Base-by-base conservation (phyloP, 495 filamentous ascomycete species). In the Penicillium robsamsonii region DNA sequence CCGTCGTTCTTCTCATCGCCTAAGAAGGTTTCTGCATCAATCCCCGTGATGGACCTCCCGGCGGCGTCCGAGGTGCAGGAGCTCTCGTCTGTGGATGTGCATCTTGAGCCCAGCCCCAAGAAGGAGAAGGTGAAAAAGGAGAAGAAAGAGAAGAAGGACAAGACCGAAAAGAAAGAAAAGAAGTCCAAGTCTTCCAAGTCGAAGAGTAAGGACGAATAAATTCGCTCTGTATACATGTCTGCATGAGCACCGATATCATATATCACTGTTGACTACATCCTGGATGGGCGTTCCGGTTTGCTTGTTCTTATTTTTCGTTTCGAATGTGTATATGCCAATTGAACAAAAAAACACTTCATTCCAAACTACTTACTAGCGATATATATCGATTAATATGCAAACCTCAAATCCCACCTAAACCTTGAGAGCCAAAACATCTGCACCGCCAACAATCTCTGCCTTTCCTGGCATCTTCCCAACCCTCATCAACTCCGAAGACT, bases 401-500 rank as follows among this genome's bases (percentile, higher is more conserved):
- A 38, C 20, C 5, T 44, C 42, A n/a, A 22, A 46, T 17, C 42
- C 42, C 70, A 43, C 15, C n/a, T 48, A 57, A 0, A 50, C 10
- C 11, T 45, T 48, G 33, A 89, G 66, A 58, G 75, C 72, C 68
- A 96, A 68, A 30, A 96, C 79, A 77, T 96, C 88, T 43, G 89
- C 68, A 0, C 91, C 92, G 27, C 70, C 78, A 68, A 86, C 55
- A 47, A 98, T 77, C 67, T 96, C 81, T 58, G 76, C 80, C 83
- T 95, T 95, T 22, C 72, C 79, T 1, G 89, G 87, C 92, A 97
- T 97, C 66, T 81, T 85, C 29, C 81, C 82, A 56, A 86, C 77
- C 62, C 85, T 75, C 91, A 98, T 95, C 74, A 96, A 74, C 77
- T 96, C 93, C 17, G 87, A 87, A 46, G 79, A 80, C 76, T 96